Evolutionary conservation across 805 yeast species (phyloP).

Genomic region (Suhomyces vadensis): DNA sequence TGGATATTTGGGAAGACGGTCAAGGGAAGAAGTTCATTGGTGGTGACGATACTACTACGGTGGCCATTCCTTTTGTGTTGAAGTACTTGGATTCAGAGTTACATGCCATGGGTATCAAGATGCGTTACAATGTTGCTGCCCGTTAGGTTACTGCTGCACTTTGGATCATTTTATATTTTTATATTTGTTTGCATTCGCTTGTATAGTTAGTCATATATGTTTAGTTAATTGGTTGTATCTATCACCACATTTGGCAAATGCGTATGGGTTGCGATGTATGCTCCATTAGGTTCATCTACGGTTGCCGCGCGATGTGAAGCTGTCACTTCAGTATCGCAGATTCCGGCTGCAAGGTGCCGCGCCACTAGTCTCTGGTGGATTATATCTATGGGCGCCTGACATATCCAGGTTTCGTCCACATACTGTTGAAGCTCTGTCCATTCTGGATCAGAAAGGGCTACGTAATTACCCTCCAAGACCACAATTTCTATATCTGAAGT

Average conservation of each 20-base stretch:
- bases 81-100: slow-evolving; percentile 93
- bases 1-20: slow-evolving; percentile 96
- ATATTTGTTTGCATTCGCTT: slow-evolving; percentile 1
- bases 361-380: slow-evolving; percentile 19
- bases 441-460: slow-evolving; percentile 21
- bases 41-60: slow-evolving; percentile 90
- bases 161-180: not conserved
- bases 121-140: slow-evolving; percentile 75
- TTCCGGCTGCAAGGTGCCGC: slow-evolving; percentile 27
- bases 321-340: slow-evolving; percentile 34
- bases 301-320: slow-evolving; percentile 52
- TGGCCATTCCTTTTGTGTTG: slow-evolving; percentile 95
- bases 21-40: slow-evolving; percentile 89
- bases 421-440: slow-evolving; percentile 20
- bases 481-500: slow-evolving; percentile 20
- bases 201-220: not conserved
- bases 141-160: not conserved
- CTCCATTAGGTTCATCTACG: slow-evolving; percentile 69
- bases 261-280: slow-evolving; percentile 23
- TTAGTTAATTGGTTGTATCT: not conserved
- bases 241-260: slow-evolving; percentile 10
- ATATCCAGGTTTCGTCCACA: slow-evolving; percentile 24
- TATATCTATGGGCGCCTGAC: slow-evolving; percentile 16
- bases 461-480: slow-evolving; percentile 29
- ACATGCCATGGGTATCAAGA: slow-evolving; percentile 95